Evolutionary conservation across 768 basidiomycete species (phyloP).

Genomic region (Lentinula edodes): DNA sequence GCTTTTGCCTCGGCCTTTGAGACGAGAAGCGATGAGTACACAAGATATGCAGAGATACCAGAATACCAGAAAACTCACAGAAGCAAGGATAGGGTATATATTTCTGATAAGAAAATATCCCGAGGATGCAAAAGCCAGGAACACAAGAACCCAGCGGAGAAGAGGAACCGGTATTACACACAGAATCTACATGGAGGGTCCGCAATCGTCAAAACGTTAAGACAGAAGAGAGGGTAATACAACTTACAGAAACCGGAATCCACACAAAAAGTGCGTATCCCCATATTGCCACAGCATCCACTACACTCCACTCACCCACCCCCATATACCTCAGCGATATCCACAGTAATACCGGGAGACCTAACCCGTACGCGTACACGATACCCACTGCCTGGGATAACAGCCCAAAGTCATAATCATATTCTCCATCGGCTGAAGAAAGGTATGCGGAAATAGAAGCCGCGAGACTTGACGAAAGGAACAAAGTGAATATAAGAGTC

Average conservation of each 20-base stretch:
- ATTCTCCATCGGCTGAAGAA: constrained; percentile 46
- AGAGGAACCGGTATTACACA: constrained; percentile 84
- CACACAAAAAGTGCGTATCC: constrained; percentile 81
- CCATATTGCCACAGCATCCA: constrained; percentile 79
- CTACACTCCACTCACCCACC: constrained; percentile 83
- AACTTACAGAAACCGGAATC: constrained; percentile 79
- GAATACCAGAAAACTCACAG: constrained; percentile 41
- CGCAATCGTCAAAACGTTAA: not conserved
- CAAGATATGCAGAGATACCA: not conserved
- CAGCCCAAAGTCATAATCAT: constrained; percentile 83
- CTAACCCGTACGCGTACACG: constrained; percentile 86
- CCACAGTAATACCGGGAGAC: constrained; percentile 81
- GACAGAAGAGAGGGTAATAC: not conserved
- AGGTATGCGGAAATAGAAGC: constrained; percentile 87
- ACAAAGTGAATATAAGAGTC: constrained; percentile 88
- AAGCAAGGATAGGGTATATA: constrained; percentile 85
- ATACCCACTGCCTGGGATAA: constrained; percentile 78
- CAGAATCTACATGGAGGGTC: constrained; percentile 45
- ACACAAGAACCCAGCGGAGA: constrained; percentile 76
- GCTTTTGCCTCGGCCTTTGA: constrained; percentile 80
- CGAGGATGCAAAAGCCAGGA: constrained; percentile 68
- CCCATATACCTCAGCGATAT: constrained; percentile 78
- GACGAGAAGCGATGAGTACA: not conserved
- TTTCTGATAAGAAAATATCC: constrained; percentile 83
- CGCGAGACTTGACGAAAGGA: constrained; percentile 89